Evolutionary conservation across 2,329 filamentous ascomycete species (phyloP).

Genomic region (Colletotrichum coccodes): DNA sequence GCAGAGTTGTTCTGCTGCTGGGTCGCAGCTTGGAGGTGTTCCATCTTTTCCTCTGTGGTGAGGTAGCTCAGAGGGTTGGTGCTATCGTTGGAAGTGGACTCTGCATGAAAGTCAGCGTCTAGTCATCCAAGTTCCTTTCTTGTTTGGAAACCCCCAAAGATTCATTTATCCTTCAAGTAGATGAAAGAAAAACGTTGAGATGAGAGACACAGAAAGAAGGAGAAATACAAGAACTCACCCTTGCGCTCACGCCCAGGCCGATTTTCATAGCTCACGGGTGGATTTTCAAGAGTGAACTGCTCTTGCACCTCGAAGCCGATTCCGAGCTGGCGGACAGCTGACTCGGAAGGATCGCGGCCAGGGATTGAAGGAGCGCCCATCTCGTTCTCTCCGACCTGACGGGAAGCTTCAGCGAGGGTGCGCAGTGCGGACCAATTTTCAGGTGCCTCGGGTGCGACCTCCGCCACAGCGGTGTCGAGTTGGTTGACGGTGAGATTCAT

Average conservation of each 20-base stretch:
- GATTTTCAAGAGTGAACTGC: constrained; percentile 68
- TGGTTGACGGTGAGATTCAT: constrained; percentile 32
- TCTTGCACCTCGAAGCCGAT: constrained; percentile 64
- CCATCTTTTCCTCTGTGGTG: constrained; percentile 51
- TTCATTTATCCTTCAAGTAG: neutral
- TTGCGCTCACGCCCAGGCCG: constrained; percentile 46
- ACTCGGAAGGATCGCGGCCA: constrained; percentile 34
- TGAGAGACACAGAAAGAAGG: neutral
- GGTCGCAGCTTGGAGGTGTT: constrained; percentile 60
- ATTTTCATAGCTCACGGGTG: constrained; percentile 60
- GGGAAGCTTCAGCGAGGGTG: constrained; percentile 87
- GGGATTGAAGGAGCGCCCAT: constrained; percentile 19
- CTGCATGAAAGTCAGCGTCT: constrained; percentile 13
- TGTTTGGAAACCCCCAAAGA: neutral
- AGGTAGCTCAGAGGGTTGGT: constrained; percentile 42
- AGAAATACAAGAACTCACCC: constrained; percentile 41
- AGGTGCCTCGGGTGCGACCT: constrained; percentile 40
- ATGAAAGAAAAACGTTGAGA: neutral
- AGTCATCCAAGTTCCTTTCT: neutral
- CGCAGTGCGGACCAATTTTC: constrained; percentile 84
- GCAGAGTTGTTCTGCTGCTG: constrained; percentile 45
- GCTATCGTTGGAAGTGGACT: constrained; percentile 31
- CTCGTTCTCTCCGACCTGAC: constrained; percentile 67
- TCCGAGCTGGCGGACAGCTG: constrained; percentile 30
- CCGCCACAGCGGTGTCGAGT: constrained; percentile 22